Percentiles rank a stretch among this genome's conserved stretches.
Conservation (phyloP, 192 early-diverging fungal genomes). For the Linnemannia zychae region DNA sequence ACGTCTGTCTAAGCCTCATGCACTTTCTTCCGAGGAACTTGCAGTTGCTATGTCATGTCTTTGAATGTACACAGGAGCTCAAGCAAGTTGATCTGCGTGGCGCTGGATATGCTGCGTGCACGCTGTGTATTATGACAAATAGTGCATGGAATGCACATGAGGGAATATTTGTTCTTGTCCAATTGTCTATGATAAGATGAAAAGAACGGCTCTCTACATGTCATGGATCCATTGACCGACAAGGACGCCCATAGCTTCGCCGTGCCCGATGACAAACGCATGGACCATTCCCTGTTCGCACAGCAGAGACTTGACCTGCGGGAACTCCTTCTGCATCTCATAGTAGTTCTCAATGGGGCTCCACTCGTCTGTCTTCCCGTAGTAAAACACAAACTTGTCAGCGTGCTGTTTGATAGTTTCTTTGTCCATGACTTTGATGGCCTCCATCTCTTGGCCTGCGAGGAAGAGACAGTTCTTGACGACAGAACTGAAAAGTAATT, state of each 20-base stretch:
- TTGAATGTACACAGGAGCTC: neutral
- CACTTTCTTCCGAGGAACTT: neutral
- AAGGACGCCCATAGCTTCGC: slow-evolving; percentile 58
- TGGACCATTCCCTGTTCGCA: slow-evolving; percentile 84
- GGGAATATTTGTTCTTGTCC: no score
- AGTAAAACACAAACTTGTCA: slow-evolving; percentile 84
- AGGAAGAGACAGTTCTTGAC: slow-evolving; percentile 77
- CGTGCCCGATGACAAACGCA: slow-evolving; percentile 81
- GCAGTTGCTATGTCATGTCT: neutral
- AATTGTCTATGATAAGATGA: neutral
- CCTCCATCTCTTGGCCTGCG: slow-evolving; percentile 81
- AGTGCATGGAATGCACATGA: neutral
- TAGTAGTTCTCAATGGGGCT: slow-evolving; percentile 76
- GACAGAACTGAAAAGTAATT: slow-evolving; percentile 73
- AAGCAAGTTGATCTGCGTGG: neutral
- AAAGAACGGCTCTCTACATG: neutral
- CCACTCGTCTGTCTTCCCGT: slow-evolving; percentile 83
- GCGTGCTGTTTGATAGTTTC: slow-evolving; percentile 69
- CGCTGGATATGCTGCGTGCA: neutral
- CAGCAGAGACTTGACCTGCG: slow-evolving; percentile 70
- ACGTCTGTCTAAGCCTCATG: no score
- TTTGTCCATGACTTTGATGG: slow-evolving; percentile 74
- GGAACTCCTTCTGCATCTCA: slow-evolving; percentile 75
- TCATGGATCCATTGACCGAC: slow-evolving; percentile 53
- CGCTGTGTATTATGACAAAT: neutral